Conservation (phyloP, 2,329 filamentous ascomycete species). For the Coniochaeta sp. region DNA sequence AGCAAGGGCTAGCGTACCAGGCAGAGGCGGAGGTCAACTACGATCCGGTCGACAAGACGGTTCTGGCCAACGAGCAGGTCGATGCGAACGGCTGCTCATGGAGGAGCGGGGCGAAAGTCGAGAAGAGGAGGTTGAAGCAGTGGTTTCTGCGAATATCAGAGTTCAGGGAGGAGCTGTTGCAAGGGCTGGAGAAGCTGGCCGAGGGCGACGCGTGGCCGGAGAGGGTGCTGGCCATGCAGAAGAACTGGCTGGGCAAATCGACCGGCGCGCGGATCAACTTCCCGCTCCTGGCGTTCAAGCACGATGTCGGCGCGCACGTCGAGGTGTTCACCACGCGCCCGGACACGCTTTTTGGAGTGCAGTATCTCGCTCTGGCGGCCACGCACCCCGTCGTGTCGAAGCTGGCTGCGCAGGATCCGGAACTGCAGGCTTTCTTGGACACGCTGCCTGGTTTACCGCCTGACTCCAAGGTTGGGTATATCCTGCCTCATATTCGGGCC, state of each 20-base stretch:
- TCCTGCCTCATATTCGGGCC: conserved; percentile 52
- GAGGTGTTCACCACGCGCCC: conserved; percentile 78
- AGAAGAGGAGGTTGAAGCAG: conserved; percentile 72
- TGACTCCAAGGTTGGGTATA: conserved; percentile 60
- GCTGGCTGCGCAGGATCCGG: conserved; percentile 50
- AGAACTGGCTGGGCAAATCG: conserved; percentile 81
- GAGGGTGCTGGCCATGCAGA: conserved; percentile 73
- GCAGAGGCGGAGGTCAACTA: conserved; percentile 81
- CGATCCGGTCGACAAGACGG: conserved; percentile 82
- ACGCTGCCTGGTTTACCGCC: conserved; percentile 46
- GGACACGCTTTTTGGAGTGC: conserved; percentile 80
- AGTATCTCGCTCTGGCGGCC: conserved; percentile 74
- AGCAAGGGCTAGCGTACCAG: conserved; percentile 73
- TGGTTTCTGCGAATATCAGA: conserved; percentile 86
- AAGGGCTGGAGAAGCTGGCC: conserved; percentile 60
- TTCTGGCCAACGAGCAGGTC: conserved; percentile 91
- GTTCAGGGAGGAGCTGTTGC: conserved; percentile 64
- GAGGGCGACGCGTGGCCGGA: conserved; percentile 69
- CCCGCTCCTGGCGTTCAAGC: conserved; percentile 39
- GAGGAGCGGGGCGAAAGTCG: conserved; percentile 78
- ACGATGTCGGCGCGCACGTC: conserved; percentile 38
- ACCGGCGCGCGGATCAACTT: conserved; percentile 67
- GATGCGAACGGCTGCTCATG: conserved; percentile 78
- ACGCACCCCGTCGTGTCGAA: conserved; percentile 61
- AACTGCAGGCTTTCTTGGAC: conserved; percentile 62